Base-by-base conservation (phyloP, 768 basidiomycete species). In the Polyporus arcularius region DNA sequence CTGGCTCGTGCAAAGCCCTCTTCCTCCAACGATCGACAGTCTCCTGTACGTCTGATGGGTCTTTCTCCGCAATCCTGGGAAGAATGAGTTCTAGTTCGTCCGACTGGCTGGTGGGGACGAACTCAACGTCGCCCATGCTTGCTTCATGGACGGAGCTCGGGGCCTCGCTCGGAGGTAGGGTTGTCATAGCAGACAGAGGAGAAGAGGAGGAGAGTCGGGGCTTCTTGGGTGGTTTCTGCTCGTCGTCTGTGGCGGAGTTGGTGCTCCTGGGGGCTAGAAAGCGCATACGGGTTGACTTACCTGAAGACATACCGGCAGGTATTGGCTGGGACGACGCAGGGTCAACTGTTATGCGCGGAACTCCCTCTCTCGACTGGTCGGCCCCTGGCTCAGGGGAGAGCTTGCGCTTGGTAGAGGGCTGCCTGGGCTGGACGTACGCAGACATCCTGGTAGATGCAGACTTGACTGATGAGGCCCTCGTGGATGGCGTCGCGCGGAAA, bases 21-120 rank as follows among this genome's bases (percentile, higher is more conserved):
- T 63, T 18, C 21, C 68, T 75, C 84, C 84, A 83, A 18, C 69
- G 65, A 54, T 79, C 73, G 12, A 85, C 76, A 55, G 65, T 75
- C 39, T 77, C 72, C 57, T 74, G 74, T 46, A 69, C 70, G 1
- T 68, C 67, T 12, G 58, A 55, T 1, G 67, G 62, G 61, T 77
- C 69, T 30, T 68, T 69, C 5, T 60, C 58, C 38, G 68, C 46
- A 28, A 69, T 40, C 42, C 64, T 65, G n/a, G 75, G 74, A 8
- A 76, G 55, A 46, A 70, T 71, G 50, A 87, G 73, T 63, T 89
- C 87, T 48, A 79, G 74, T 68, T 88, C 88, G 62, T 87, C 85
- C 50, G 86, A 87, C 70, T 87, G 84, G 64, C 87, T 89, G 49
- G 85, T 88, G 21, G 83, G 85, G 8, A 88, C 76, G 18, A 83